Evolutionary conservation across 306 rosid genomes (phyloP), one percentile per base, ranked within the genome.

Genomic region (Gleditsia sinensis): DNA sequence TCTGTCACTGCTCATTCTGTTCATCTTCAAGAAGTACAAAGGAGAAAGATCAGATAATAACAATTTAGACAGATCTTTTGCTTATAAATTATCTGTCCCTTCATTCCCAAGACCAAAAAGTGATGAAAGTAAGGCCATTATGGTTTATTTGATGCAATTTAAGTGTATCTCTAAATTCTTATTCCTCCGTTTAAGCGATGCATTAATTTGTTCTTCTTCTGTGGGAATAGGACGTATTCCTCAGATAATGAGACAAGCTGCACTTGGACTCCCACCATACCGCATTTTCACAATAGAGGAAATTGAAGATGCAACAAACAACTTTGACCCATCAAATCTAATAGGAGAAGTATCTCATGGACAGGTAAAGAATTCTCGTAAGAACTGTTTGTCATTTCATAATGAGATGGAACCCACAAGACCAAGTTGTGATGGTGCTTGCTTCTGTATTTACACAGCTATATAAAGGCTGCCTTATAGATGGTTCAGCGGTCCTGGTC

Each of bases 261-360:
- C 87, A 76, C 81, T 86, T 19, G 97, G 93, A 27, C 77, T 90
- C 33, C 85, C 89, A 33, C 85, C 93, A 14, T 86, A 91, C 79
- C 81, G 64, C 11, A 83, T 67, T 39, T 94, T 94, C 87, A 71
- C 95, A 63, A 55, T 82, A 77, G 90, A 91, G 69, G 97, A 94
- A 82, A 88, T 94, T 59, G 96, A 90, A 82, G 96, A 90, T 34
- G 88, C 91, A 66, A 91, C 97, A 12, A 84, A 82, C 63, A 84
- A 87, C 79, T 91, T 94, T 39, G 86, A 89, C 77, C 80, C 89
- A 55, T 78, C 80, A 64, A 87, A 84, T 80, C 77, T 84, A 20
- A 66, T 85, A 46, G 81, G 54, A 8, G 88, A 87, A 87, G 97
- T 84, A 75, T 72, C 88, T 46, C 80, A 88, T 42, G 93, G 85